phyloP scores from a whole-genome alignment of 164 flowering plant genomes.

The Vitis rotundifolia region DNA sequence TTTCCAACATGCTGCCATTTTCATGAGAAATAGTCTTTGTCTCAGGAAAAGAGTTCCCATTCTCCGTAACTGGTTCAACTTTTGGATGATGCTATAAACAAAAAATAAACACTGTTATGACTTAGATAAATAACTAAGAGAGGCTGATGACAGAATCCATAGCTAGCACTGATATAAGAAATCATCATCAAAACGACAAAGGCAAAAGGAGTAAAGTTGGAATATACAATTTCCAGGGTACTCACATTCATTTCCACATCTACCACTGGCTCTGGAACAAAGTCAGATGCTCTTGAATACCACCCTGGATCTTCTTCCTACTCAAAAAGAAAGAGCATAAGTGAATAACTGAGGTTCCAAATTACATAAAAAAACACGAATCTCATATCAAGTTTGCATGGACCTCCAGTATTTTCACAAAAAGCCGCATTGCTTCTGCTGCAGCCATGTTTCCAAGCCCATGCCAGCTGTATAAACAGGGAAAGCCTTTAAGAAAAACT shows the following conservation, averaged over 20 bases:
- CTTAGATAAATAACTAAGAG: not conserved
- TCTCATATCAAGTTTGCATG: not conserved
- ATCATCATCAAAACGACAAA: not conserved
- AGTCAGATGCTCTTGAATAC: constrained; percentile 89
- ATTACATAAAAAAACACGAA: constrained; percentile 1
- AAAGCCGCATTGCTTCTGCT: constrained; percentile 98
- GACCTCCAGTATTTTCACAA: constrained; percentile 99
- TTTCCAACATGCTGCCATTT: constrained; percentile 62
- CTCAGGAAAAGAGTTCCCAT: constrained; percentile 68
- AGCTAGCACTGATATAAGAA: not conserved
- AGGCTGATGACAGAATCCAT: not conserved
- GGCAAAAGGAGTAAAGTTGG: not conserved
- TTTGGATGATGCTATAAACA: constrained; percentile 48
- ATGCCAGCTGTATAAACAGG: constrained; percentile 70
- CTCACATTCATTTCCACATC: constrained; percentile 93
- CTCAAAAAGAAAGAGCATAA: constrained; percentile 14
- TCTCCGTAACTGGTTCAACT: constrained; percentile 46
- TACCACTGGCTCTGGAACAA: constrained; percentile 62
- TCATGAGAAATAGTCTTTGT: constrained; percentile 65
- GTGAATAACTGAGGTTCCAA: constrained; percentile 9
- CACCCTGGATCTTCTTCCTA: constrained; percentile 99
- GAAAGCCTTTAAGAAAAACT: constrained; percentile 7
- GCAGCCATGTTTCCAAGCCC: constrained; percentile 90
- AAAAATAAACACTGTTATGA: constrained; percentile 1
- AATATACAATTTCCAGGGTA: constrained; percentile 8